Base-by-base conservation (phyloP, 495 filamentous ascomycete genomes). In the Talaromyces thailandensis region DNA sequence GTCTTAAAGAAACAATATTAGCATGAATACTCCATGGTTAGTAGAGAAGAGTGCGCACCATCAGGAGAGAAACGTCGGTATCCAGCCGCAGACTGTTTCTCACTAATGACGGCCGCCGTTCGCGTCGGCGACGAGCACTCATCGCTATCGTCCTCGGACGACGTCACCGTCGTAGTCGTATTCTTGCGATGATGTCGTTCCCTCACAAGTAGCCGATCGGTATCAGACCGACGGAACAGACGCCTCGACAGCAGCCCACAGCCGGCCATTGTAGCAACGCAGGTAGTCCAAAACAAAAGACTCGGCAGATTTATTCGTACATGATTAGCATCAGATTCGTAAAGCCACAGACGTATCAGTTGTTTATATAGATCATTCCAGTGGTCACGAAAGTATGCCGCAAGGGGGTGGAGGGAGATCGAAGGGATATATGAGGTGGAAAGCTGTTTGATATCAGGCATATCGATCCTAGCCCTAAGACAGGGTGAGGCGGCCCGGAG, bases 61-160 rank as follows among this genome's bases (percentile, higher is more conserved):
- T 35, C 21, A 25, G 16, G 53, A 25, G 62, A 63, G 23, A 63
- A 58, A 18, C 52, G 62, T 48, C 55, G 62, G 55, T 63, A 63
- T 23, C 21, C 11, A 31, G 62, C 12, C 23, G 18, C 23, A 23
- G 14, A 59, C 28, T 59, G 51, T 25, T 58, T 58, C 28, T 63
- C 62, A 16, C 29, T 23, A 16, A 59, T 40, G 18, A 35, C 21
- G 8, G 31, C 14, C 26, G 21, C 23, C 25, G n/a, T 51, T 14
- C 40, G 55, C 9, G 40, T 9, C 14, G 58, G 26, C 58, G 61
- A 25, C 43, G 52, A 48, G 31, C 28, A 28, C 26, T 75, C 75
- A 32, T 75, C 75, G 14, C 72, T 74, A 23, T 80, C 76, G 56
- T 80, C 77, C 50, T 78, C 77, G 6, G 77, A 80, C 9, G 75